A percentile compares a stretch with the other conserved stretches of the same genome.
phyloP scores from a whole-genome alignment of 768 basidiomycete genomes.

The Pleurotus eryngii region DNA sequence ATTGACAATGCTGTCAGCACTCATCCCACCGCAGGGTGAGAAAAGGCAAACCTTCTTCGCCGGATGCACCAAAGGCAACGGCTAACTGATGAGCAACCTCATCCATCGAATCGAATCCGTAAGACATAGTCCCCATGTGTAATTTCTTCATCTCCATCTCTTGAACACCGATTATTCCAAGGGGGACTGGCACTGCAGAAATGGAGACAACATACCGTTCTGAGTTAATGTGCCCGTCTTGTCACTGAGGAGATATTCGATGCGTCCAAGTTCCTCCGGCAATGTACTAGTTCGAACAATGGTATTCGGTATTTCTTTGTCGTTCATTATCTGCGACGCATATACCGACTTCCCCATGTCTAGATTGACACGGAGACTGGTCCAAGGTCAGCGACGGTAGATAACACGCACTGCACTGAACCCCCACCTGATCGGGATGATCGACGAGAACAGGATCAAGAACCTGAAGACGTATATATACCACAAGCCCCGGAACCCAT shows the following conservation, averaged over 20 bases:
- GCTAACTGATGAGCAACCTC: constrained; percentile 93
- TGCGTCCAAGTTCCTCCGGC: constrained; percentile 92
- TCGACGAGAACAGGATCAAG: constrained; percentile 96
- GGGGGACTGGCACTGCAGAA: background rate
- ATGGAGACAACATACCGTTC: constrained; percentile 63
- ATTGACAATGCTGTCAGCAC: background rate
- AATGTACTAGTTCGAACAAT: constrained; percentile 97
- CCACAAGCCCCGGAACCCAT: constrained; percentile 94
- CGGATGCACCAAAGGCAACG: constrained; percentile 70
- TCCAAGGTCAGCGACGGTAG: background rate
- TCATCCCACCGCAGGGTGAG: background rate
- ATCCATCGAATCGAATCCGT: constrained; percentile 98
- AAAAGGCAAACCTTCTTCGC: constrained; percentile 47
- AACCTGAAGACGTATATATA: constrained; percentile 97
- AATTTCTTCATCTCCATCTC: constrained; percentile 99
- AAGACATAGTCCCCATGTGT: constrained; percentile 98
- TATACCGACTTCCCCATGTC: constrained; percentile 99
- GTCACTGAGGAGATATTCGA: constrained; percentile 94
- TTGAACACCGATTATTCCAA: constrained; percentile 25
- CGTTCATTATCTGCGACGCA: constrained; percentile 91
- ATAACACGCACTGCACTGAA: background rate
- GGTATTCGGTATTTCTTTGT: constrained; percentile 88
- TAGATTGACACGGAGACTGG: constrained; percentile 93
- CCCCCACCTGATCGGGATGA: constrained; percentile 94
- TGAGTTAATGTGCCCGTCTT: constrained; percentile 98